Evolutionary conservation across 2,329 filamentous ascomycete species (phyloP).

Genomic region (Daldinia eschscholtzii): DNA sequence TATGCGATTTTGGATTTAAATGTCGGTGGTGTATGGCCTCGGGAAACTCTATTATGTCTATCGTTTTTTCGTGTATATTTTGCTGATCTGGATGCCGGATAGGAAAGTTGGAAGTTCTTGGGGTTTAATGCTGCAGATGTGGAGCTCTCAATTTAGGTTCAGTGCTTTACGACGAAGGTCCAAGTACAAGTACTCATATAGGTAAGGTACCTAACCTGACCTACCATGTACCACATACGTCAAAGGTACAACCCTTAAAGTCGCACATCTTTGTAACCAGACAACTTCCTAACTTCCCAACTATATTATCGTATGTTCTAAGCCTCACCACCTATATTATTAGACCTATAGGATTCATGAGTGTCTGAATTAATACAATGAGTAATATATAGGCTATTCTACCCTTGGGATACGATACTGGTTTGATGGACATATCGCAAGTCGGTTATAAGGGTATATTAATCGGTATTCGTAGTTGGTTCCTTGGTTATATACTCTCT

Average conservation of each 20-base stretch:
- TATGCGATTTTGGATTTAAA: constrained; percentile 1
- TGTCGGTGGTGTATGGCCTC: neutral
- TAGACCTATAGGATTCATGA: neutral
- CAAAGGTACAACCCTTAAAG: neutral
- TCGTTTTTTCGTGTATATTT: neutral
- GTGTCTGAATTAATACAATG: neutral
- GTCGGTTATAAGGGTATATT: neutral
- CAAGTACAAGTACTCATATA: neutral
- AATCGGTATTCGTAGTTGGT: neutral
- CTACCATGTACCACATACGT: neutral
- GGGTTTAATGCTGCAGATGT: constrained; percentile 8
- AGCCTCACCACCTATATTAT: neutral
- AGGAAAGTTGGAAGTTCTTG: constrained; percentile 1
- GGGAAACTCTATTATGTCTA: neutral
- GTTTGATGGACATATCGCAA: neutral
- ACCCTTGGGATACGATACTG: neutral
- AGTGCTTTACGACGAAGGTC: neutral
- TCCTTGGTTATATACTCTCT: neutral
- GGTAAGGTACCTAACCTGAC: no score
- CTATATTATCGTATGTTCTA: neutral
- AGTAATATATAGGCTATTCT: neutral
- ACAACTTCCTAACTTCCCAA: neutral
- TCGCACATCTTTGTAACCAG: neutral
- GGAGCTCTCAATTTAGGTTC: constrained; percentile 3
- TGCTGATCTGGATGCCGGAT: neutral